Percentiles rank a stretch among this genome's conserved stretches.
Evolutionary conservation across 805 yeast genomes (phyloP).

Genomic region (Torulaspora maleeae): DNA sequence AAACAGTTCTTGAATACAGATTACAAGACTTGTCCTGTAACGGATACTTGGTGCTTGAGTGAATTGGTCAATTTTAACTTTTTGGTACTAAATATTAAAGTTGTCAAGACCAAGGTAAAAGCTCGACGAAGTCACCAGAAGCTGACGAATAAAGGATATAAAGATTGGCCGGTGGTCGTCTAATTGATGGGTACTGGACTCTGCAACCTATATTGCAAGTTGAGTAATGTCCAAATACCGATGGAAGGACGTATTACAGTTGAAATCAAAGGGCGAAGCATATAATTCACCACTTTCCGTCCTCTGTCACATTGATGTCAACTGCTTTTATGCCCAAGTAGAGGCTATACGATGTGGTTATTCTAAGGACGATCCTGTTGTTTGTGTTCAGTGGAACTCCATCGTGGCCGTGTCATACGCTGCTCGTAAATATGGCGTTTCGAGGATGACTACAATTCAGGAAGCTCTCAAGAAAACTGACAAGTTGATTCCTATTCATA

Average conservation of each 20-base stretch:
- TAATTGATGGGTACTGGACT: not conserved
- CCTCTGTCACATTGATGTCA: conserved; percentile 82
- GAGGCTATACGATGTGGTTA: conserved; percentile 73
- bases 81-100: too few relatives aligned
- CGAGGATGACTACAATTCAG: conserved; percentile 66
- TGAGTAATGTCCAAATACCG: conserved; percentile 42
- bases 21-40: too few relatives aligned
- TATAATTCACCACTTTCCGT: conserved; percentile 67
- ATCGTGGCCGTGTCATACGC: conserved; percentile 89
- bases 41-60: too few relatives aligned
- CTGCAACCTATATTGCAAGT: not conserved
- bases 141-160: too few relatives aligned
- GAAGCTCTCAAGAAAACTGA: conserved; percentile 77
- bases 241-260: conserved; percentile 45
- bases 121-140: too few relatives aligned
- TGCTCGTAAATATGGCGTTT: conserved; percentile 78
- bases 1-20: too few relatives aligned
- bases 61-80: too few relatives aligned
- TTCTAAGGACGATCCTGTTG: conserved; percentile 71
- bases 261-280: conserved; percentile 45
- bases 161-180: too few relatives aligned
- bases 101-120: too few relatives aligned
- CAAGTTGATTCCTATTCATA: conserved; percentile 71
- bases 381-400: conserved; percentile 89
- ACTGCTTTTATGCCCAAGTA: conserved; percentile 94